Percentiles rank a stretch among this genome's conserved stretches.
Conservation (phyloP, 805 yeast species). For the Suhomyces emberorum region DNA sequence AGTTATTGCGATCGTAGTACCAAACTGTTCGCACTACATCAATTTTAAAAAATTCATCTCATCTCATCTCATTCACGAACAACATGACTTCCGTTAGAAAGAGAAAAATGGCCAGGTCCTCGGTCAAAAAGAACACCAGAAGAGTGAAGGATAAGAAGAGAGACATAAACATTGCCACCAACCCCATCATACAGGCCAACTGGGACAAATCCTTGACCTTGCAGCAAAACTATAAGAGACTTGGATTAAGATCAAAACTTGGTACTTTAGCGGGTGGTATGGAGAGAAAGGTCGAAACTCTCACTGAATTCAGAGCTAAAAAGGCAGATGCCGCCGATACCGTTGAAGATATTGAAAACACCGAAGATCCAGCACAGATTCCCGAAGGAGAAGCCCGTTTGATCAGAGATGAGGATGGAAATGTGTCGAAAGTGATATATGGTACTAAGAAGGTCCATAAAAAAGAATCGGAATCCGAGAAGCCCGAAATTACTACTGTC, state of each 20-base stretch:
- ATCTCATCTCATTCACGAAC: background rate
- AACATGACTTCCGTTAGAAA: slow-evolving; percentile 73
- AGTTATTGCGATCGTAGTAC: too few relatives aligned
- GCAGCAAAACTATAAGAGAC: slow-evolving; percentile 77
- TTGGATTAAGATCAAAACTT: slow-evolving; percentile 72
- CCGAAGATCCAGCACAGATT: slow-evolving; percentile 56
- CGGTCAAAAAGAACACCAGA: slow-evolving; percentile 67
- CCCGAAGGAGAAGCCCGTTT: slow-evolving; percentile 79
- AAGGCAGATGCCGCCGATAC: slow-evolving; percentile 29
- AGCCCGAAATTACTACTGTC: slow-evolving; percentile 48
- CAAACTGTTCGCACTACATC: too few relatives aligned
- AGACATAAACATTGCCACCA: slow-evolving; percentile 60
- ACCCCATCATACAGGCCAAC: slow-evolving; percentile 80
- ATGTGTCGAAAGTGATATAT: slow-evolving; percentile 63
- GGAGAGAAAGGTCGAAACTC: slow-evolving; percentile 53
- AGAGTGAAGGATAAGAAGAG: slow-evolving; percentile 67
- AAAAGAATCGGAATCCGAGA: slow-evolving; percentile 16
- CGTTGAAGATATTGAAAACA: slow-evolving; percentile 38
- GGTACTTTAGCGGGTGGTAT: slow-evolving; percentile 75
- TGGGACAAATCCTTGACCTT: slow-evolving; percentile 87
- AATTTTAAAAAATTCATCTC: slow-evolving; percentile 8
- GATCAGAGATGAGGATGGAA: slow-evolving; percentile 63
- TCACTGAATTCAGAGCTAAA: slow-evolving; percentile 33
- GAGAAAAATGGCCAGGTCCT: slow-evolving; percentile 76
- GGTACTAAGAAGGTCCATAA: slow-evolving; percentile 52